phyloP scores from a whole-genome alignment of 2,329 filamentous ascomycete genomes.

The Sarocladiaceae sp. region DNA sequence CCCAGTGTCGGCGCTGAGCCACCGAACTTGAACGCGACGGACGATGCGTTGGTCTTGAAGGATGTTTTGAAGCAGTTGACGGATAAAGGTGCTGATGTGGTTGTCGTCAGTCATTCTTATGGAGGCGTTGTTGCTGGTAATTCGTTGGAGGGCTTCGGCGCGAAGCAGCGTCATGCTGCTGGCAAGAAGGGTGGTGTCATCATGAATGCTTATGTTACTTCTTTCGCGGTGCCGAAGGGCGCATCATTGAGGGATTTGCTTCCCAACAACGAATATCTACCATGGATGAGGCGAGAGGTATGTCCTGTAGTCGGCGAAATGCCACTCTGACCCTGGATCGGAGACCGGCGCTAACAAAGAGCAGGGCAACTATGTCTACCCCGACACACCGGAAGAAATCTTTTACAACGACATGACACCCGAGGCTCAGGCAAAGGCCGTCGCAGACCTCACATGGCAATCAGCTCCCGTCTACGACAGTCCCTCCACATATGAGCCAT shows the following conservation, averaged over 20 bases:
- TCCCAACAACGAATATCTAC: conserved; percentile 7
- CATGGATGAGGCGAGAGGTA: conserved; percentile 10
- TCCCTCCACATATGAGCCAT: conserved; percentile 1
- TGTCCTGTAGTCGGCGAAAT: background rate
- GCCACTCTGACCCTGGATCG: too few relatives aligned
- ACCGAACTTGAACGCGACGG: background rate
- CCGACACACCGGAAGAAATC: conserved; percentile 2
- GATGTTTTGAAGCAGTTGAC: background rate
- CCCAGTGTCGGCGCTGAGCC: conserved; percentile 8
- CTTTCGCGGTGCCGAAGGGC: conserved; percentile 8
- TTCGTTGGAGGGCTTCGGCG: conserved; percentile 4
- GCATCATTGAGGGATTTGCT: conserved; percentile 1
- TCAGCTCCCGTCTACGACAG: conserved; percentile 4
- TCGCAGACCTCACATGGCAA: background rate
- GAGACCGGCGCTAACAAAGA: too few relatives aligned
- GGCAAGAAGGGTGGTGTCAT: conserved; percentile 9
- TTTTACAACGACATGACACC: conserved; percentile 2
- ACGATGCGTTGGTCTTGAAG: conserved; percentile 1
- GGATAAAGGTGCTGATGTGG: background rate
- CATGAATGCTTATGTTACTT: conserved; percentile 1
- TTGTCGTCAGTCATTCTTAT: conserved; percentile 10
- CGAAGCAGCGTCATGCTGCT: background rate
- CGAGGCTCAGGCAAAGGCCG: background rate
- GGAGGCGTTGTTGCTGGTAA: conserved; percentile 9
- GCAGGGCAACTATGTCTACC: conserved; percentile 7